Evolutionary conservation across 768 basidiomycete genomes (phyloP).

Genomic region (Trametopsis cervina): DNA sequence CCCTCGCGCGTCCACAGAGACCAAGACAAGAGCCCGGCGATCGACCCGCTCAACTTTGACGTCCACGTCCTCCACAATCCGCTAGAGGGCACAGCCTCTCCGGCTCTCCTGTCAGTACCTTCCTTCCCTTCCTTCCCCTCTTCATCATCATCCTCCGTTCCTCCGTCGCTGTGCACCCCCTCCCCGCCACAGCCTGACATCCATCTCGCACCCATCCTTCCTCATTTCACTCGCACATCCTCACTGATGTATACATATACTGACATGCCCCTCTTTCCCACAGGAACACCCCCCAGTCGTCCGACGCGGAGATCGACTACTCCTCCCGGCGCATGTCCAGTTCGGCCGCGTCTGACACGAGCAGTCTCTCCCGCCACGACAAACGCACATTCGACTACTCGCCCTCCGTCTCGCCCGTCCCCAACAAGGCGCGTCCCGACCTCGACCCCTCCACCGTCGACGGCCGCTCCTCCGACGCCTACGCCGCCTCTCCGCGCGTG

Average conservation of each 20-base stretch:
- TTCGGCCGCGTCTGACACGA: slow-evolving; percentile 66
- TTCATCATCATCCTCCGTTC: neutral
- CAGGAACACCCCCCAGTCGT: slow-evolving; percentile 25
- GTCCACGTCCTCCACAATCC: slow-evolving; percentile 21
- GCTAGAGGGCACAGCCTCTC: slow-evolving; percentile 38
- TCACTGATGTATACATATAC: no score
- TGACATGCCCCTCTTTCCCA: slow-evolving; percentile 13
- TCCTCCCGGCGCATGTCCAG: slow-evolving; percentile 68
- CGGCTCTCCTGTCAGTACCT: slow-evolving; percentile 18
- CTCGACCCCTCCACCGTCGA: slow-evolving; percentile 7
- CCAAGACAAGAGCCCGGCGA: slow-evolving; percentile 32
- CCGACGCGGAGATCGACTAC: slow-evolving; percentile 51
- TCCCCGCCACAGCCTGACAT: no score
- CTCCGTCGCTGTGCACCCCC: no score
- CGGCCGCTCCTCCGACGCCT: slow-evolving; percentile 15
- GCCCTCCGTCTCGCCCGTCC: slow-evolving; percentile 38
- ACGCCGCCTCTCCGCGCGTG: slow-evolving; percentile 20
- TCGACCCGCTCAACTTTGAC: slow-evolving; percentile 31
- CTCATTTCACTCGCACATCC: slow-evolving; percentile 19
- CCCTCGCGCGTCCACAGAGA: slow-evolving; percentile 15
- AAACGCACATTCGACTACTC: slow-evolving; percentile 44
- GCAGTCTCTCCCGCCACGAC: slow-evolving; percentile 49
- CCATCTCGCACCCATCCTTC: neutral
- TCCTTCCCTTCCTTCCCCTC: neutral
- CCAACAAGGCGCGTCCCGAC: slow-evolving; percentile 43